These are phyloP conservation scores for Gossypioides kirkii DNA, from an alignment of 345 rosid genomes.

Conservation along the genomic window DNA sequence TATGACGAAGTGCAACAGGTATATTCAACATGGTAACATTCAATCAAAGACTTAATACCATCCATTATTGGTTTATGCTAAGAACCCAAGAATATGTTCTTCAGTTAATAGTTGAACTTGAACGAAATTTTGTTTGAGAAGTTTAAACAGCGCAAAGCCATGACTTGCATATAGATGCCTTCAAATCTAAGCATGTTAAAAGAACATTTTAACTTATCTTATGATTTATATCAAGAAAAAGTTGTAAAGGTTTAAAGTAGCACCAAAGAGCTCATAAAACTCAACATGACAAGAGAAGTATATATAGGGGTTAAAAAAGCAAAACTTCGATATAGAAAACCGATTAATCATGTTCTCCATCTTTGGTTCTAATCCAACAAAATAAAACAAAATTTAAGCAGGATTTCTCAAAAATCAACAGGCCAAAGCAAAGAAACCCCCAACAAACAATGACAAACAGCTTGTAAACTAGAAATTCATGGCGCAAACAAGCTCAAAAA, in stretches of 20 bases:
- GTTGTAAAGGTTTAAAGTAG: background rate
- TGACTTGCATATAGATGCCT: background rate
- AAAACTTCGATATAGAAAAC: background rate
- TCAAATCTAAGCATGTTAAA: background rate
- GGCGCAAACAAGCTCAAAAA: background rate
- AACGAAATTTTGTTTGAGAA: background rate
- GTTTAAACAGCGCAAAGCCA: background rate
- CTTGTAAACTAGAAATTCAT: background rate
- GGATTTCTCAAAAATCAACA: background rate
- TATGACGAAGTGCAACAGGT: background rate
- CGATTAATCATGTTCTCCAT: background rate
- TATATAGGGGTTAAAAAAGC: background rate
- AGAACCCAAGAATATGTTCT: background rate
- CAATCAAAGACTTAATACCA: background rate
- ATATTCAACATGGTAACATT: background rate
- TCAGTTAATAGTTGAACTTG: background rate
- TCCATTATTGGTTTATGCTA: background rate
- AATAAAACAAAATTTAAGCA: background rate
- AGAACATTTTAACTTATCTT: background rate
- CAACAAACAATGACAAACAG: background rate
- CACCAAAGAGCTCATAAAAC: background rate
- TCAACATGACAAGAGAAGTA: background rate
- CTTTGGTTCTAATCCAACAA: slow-evolving; percentile 2
- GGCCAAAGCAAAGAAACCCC: background rate
- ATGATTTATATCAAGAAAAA: background rate